Base-by-base conservation (phyloP, 345 rosid genomes). In the Arabidopsis thaliana region DNA sequence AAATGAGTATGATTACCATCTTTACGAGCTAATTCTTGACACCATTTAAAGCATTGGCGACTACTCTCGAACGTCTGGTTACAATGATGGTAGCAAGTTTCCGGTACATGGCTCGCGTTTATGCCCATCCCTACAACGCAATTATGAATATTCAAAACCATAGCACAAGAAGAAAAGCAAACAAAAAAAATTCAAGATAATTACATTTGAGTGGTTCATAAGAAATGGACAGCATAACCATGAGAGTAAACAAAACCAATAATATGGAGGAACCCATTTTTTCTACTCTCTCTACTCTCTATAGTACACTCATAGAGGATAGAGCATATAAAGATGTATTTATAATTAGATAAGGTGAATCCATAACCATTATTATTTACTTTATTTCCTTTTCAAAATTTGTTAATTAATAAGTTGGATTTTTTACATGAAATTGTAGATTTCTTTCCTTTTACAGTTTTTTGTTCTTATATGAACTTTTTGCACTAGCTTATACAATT, bases 41-140 rank as follows among this genome's bases (percentile, higher is more conserved):
- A 45, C 28, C 41, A 1, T 20, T 45, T 46, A 44, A 30, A n/a
- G 32, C 68, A 64, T 16, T 46, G 69, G 53, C 46, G 56, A 63
- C 68, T 25, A 28, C 53, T 42, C 22, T 56, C 53, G 8, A 22
- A 13, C 45, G 55, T 69, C n/a, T 57, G 34, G 45, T 69, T 32
- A 57, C 65, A 69, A 2, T 32, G 2, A 16, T 48, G 12, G 65
- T 42, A 7, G 65, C 64, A 69, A 11, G 14, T 44, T 23, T 14
- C 57, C 24, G 44, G 64, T 42, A 30, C 73, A 69, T 55, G 53
- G 22, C 42, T 69, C 24, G 74, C 74, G 56, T 44, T 69, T 12
- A 11, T 56, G 14, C 65, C 34, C 44, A 44, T 46, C 33, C 74
- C 74, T 69, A 45, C 65, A 56, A 32, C 12, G 10, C 62, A 68